Evolutionary conservation across 768 basidiomycete species (phyloP).

Genomic region (Tylopilus sp.): DNA sequence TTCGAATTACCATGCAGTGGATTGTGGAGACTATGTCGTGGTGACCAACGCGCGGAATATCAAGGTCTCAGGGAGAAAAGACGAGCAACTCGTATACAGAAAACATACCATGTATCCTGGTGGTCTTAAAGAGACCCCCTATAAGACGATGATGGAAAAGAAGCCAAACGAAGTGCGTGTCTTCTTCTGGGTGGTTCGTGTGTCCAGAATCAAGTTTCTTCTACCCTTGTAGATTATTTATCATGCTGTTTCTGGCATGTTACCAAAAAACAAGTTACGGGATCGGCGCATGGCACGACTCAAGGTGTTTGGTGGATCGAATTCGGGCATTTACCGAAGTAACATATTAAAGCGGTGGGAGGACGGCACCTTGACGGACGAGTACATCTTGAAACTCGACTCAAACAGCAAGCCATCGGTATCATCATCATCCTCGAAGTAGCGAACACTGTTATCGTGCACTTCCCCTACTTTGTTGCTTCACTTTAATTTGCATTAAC

Average conservation of each 20-base stretch:
- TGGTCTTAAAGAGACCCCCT: constrained; percentile 88
- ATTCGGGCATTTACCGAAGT: constrained; percentile 70
- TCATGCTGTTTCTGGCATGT: constrained; percentile 95
- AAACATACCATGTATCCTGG: constrained; percentile 93
- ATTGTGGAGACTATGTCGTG: constrained; percentile 97
- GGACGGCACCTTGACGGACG: constrained; percentile 63
- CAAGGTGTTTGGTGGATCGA: constrained; percentile 78
- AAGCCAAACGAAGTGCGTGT: constrained; percentile 84
- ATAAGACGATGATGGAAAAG: constrained; percentile 74
- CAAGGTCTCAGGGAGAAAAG: constrained; percentile 86
- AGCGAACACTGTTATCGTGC: constrained; percentile 1
- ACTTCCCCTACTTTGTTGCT: not conserved
- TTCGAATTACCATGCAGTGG: constrained; percentile 50
- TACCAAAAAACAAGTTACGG: constrained; percentile 96
- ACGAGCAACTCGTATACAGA: constrained; percentile 80
- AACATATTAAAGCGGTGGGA: constrained; percentile 86
- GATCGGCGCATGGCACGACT: constrained; percentile 84
- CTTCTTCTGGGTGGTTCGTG: not conserved
- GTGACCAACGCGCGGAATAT: constrained; percentile 87
- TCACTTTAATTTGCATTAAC: constrained; percentile 7
- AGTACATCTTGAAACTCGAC: constrained; percentile 27
- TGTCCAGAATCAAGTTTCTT: not conserved
- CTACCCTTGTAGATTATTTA: constrained; percentile 74
- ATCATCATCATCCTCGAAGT: constrained; percentile 6
- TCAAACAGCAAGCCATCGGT: constrained; percentile 15